phyloP scores from a whole-genome alignment of 2,329 filamentous ascomycete genomes.

The Verticillium tricorpus region DNA sequence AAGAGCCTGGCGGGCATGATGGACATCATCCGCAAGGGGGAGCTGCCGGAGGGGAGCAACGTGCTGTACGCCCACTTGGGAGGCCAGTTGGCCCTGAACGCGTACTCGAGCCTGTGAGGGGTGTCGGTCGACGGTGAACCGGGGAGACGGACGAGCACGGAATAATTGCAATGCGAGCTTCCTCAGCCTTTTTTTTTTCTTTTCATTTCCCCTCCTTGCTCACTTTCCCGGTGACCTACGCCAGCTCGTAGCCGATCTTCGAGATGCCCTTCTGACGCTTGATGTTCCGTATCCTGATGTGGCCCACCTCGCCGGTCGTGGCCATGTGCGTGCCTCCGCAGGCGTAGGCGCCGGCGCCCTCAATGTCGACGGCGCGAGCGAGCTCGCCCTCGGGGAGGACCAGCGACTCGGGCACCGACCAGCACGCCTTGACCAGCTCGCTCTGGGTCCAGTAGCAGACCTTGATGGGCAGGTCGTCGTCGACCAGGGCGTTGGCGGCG shows the following conservation, averaged over 20 bases:
- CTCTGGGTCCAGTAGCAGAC: conserved; percentile 65
- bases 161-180: too few species aligned
- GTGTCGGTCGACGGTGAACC: too few species aligned
- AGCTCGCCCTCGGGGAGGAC: conserved; percentile 44
- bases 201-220: too few species aligned
- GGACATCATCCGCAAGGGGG: conserved; percentile 58
- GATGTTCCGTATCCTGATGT: conserved; percentile 63
- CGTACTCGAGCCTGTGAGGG: conserved; percentile 49
- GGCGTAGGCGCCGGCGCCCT: conserved; percentile 65
- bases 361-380: conserved; percentile 64
- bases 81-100: conserved; percentile 65
- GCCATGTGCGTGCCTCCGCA: conserved; percentile 73
- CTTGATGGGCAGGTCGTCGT: conserved; percentile 50
- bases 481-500: conserved; percentile 55
- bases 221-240: not conserved
- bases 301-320: conserved; percentile 52
- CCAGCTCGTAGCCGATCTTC: conserved; percentile 44
- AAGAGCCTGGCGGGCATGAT: conserved; percentile 72
- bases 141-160: too few species aligned
- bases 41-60: conserved; percentile 55
- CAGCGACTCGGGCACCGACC: conserved; percentile 40
- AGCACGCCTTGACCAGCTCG: conserved; percentile 34
- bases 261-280: conserved; percentile 59
- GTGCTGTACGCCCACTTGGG: conserved; percentile 69
- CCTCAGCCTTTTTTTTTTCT: not conserved